These are phyloP conservation scores for Lentinula guzmanii DNA, from an alignment of 768 basidiomycete species.

Conservation along the genomic window DNA sequence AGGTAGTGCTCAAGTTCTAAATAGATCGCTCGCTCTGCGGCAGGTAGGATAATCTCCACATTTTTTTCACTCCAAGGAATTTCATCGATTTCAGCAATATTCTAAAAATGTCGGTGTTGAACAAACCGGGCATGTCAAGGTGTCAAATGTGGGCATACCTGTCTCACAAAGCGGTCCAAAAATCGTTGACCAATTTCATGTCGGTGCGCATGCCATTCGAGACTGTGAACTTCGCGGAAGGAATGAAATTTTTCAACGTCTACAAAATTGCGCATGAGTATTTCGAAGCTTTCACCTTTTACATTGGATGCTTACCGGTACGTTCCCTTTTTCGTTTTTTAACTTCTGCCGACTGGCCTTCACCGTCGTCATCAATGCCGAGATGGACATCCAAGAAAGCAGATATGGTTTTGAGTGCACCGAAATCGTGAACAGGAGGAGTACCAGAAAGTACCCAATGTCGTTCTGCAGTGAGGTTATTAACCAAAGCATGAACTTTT, in stretches of 20 bases:
- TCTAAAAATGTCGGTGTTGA: conserved; percentile 36
- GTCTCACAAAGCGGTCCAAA: conserved; percentile 76
- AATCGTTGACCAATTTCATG: conserved; percentile 78
- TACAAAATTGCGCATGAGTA: conserved; percentile 18
- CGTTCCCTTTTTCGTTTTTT: conserved; percentile 81
- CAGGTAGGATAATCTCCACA: conserved; percentile 69
- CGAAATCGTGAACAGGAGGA: conserved; percentile 89
- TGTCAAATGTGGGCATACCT: conserved; percentile 40
- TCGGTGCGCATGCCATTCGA: conserved; percentile 90
- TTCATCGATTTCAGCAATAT: conserved; percentile 95
- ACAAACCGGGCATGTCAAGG: conserved; percentile 6
- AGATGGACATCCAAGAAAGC: conserved; percentile 87
- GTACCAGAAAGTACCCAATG: conserved; percentile 98
- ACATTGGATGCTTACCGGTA: conserved; percentile 48
- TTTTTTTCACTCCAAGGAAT: conserved; percentile 72
- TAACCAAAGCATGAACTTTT: conserved; percentile 72
- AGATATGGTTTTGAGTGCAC: conserved; percentile 84
- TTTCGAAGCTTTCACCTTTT: neutral
- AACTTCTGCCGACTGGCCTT: conserved; percentile 66
- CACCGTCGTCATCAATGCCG: conserved; percentile 84
- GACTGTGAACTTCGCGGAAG: conserved; percentile 88
- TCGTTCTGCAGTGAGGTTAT: conserved; percentile 66
- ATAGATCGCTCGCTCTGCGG: conserved; percentile 92
- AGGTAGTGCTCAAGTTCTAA: conserved; percentile 92
- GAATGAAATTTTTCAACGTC: conserved; percentile 93